Base-by-base conservation (phyloP, 139 green algal genomes). In the Closterium sp. region DNA sequence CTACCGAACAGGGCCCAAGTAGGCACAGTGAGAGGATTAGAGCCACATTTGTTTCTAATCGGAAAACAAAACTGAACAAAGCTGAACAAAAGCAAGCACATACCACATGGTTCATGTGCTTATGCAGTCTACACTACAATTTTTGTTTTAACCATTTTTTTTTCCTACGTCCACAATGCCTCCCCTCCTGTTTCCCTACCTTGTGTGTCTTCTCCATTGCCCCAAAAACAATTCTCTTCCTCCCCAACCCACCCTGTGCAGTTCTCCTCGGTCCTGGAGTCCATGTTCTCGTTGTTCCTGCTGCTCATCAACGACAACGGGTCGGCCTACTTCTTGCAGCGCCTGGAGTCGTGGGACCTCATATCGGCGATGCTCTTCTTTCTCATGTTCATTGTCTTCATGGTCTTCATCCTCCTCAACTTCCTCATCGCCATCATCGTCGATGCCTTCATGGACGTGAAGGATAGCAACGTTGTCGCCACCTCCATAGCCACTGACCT, bases 371-470 rank as follows among this genome's bases (percentile, higher is more conserved):
- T 95, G 4, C 92, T 98, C 70, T 98, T 97, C 94, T 98, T 98
- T 95, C 98, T 97, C 97, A 96, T 95, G 19, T 98, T 96, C 88
- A 95, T 97, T 94, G 93, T 98, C 45, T 93, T 98, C 87, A 97
- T 98, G 17, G 97, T 97, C 95, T 96, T 98, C 94, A 97, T 98
- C 88, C 95, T 98, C 94, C 96, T 98, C 93, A 98, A 98, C 94
- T 98, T 98, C 95, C 95, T 98, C 24, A 92, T 92, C 89, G 89
- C 89, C 28, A 92, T 92, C n/a, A 45, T 89, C 38, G 42, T 92
- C 89, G 89, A 92, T 24, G 89, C 89, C 34, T 92, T 89, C 31
- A 28, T 89, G 22, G 7, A 50, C 29, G 89, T 89, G 1, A 89
- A 88, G 70, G 89, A 89, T 31, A 89, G 29, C 17, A 88, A 88